Conservation (phyloP, 495 filamentous ascomycete species). For the Endocarpon pusillum region DNA sequence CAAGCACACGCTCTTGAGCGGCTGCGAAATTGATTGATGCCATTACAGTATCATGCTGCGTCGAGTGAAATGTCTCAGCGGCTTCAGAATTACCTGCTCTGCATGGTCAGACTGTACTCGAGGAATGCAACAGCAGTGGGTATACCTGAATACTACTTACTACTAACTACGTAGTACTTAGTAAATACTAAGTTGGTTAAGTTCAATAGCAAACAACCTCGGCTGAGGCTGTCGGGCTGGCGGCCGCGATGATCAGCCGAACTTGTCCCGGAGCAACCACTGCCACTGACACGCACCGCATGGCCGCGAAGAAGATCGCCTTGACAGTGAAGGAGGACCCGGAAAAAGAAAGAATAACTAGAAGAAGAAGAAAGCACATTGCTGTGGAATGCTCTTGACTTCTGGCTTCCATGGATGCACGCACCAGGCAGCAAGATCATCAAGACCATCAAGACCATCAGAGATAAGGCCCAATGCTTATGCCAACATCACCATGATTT, state of each 20-base stretch:
- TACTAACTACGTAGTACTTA: conserved; percentile 1
- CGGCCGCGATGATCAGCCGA: too few relatives aligned
- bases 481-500: background rate
- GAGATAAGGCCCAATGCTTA: background rate
- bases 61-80: background rate
- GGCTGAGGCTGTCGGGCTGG: conserved; percentile 1
- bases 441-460: too few relatives aligned
- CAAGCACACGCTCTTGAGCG: conserved; percentile 67
- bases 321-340: too few relatives aligned
- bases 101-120: too few relatives aligned
- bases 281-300: background rate
- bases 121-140: too few relatives aligned
- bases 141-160: background rate
- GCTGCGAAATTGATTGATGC: conserved; percentile 63
- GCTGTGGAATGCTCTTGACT: too few relatives aligned
- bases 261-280: background rate
- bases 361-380: too few relatives aligned
- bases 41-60: conserved; percentile 36
- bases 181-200: background rate
- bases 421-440: too few relatives aligned
- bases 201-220: conserved; percentile 1
- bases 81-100: too few relatives aligned
- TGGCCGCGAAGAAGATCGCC: too few relatives aligned
- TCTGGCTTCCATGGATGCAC: too few relatives aligned
- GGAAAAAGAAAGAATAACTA: too few relatives aligned